phyloP scores from a whole-genome alignment of 257 asterid species.

The Leonotis leonurus region DNA sequence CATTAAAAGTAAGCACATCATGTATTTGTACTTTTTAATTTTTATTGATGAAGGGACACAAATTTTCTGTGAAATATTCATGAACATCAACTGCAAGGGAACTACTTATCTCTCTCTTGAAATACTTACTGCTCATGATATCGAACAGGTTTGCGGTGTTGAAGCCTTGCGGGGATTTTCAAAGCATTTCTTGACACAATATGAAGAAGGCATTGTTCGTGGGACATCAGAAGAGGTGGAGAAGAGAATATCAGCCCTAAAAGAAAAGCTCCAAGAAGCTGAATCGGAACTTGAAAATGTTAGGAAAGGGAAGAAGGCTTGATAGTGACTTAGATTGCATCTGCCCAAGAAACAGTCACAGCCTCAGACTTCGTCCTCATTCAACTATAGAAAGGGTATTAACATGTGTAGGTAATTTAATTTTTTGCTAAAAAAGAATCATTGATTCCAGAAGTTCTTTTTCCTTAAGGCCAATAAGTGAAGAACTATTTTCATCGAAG shows the following conservation, averaged over 20 bases:
- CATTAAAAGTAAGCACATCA: not conserved
- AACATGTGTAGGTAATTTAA: constrained; percentile 14
- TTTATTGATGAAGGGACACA: not conserved
- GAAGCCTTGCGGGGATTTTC: constrained; percentile 74
- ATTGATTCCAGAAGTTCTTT: not conserved
- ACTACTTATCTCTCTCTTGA: too few relatives aligned
- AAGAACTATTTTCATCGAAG: constrained; percentile 2
- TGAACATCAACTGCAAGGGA: too few relatives aligned
- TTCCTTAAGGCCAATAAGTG: constrained; percentile 23
- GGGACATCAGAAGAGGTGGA: constrained; percentile 67
- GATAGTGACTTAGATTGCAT: constrained; percentile 7
- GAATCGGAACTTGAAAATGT: constrained; percentile 60
- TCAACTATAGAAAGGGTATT: constrained; percentile 4
- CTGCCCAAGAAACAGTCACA: not conserved
- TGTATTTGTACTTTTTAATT: not conserved
- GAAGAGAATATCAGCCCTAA: constrained; percentile 48
- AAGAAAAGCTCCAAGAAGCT: constrained; percentile 48
- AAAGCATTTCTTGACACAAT: constrained; percentile 42
- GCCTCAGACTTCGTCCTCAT: not conserved
- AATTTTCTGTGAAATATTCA: not conserved
- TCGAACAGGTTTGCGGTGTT: constrained; percentile 67
- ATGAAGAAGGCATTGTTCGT: constrained; percentile 45
- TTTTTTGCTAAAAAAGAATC: constrained; percentile 3
- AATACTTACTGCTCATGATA: not conserved
- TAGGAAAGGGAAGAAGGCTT: constrained; percentile 62